Evolutionary conservation across 352 stramenopile genomes (phyloP), one percentile per base, ranked within the genome.

Genomic region (Aphanomyces astaci): DNA sequence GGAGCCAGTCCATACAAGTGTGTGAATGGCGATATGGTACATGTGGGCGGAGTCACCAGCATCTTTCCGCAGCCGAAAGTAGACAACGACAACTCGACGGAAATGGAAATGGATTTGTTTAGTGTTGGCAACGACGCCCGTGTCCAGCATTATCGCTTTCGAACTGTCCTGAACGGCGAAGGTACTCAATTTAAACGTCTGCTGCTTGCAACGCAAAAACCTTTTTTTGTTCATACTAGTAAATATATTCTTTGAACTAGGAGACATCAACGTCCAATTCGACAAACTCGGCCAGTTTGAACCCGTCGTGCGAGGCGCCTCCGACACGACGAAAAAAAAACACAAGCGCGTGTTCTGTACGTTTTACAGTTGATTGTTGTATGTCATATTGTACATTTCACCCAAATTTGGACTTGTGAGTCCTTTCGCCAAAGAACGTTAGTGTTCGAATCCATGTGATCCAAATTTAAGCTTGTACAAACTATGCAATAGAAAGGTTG

Each of bases 101-200:
- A 68, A 22, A 32, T 52, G 39, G 62, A 68, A 24, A 46, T 68
- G 11, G 62, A 68, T 49, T 0, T 68, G 2, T 68, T 68, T 24
- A 68, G 27, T 22, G 33, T 40, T 28, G 24, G 49, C 2, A 32
- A n/a, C 10, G 51, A 68, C 25, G 10, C 28, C 3, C 25, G 19
- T 3, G 51, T 68, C 4, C 43, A 68, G 19, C 62, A 68, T 5
- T 59, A 36, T 39, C 62, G 62, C 3, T 68, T 68, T 45, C 46
- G 51, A 2, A 52, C 33, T 13, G 43, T 33, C 4, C n/a, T 52
- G 13, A 22, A 36, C 30, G 25, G 7, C 1, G 15, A 60, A 31
- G 31, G 62, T 68, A 1, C 17, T 25, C 2, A 22, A n/a, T n/a
- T n/a, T n/a, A n/a, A n/a, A n/a, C n/a, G n/a, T n/a, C n/a, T n/a